Evolutionary conservation across 495 filamentous ascomycete genomes (phyloP).

Genomic region (Penicillium turbatum): DNA sequence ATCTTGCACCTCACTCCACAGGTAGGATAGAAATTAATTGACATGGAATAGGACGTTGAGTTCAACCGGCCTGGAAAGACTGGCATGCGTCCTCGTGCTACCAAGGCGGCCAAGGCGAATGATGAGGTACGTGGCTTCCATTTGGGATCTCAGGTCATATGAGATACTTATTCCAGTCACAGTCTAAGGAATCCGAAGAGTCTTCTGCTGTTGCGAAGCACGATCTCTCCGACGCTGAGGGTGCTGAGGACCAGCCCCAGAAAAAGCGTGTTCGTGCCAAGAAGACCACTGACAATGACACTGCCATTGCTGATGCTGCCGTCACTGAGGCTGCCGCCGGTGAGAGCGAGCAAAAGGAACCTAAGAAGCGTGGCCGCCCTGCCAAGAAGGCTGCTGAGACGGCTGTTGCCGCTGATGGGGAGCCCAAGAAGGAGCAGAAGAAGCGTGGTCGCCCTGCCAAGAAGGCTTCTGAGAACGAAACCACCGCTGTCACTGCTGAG

Average conservation of each 20-base stretch:
- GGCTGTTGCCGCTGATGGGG: neutral
- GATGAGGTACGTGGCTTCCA: neutral
- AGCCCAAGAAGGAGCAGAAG: constrained; percentile 7
- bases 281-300: constrained; percentile 17
- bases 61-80: constrained; percentile 61
- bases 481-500: neutral
- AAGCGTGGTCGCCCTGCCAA: constrained; percentile 35
- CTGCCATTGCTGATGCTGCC: neutral
- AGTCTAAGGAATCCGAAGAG: neutral
- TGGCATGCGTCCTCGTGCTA: constrained; percentile 47
- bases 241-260: constrained; percentile 31
- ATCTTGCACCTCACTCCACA: neutral
- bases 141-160: constrained; percentile 5
- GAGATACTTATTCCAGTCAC: constrained; percentile 1
- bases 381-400: neutral
- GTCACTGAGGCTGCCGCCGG: neutral
- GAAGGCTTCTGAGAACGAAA: neutral
- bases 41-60: constrained; percentile 53
- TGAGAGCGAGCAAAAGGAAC: neutral
- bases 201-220: constrained; percentile 32
- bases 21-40: neutral
- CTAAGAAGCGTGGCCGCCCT: neutral
- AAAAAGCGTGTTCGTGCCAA: constrained; percentile 26
- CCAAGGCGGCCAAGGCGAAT: constrained; percentile 18
- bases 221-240: constrained; percentile 11